Evolutionary conservation across 352 stramenopile genomes (phyloP).

Genomic region (Pelagophyceae sp.): DNA sequence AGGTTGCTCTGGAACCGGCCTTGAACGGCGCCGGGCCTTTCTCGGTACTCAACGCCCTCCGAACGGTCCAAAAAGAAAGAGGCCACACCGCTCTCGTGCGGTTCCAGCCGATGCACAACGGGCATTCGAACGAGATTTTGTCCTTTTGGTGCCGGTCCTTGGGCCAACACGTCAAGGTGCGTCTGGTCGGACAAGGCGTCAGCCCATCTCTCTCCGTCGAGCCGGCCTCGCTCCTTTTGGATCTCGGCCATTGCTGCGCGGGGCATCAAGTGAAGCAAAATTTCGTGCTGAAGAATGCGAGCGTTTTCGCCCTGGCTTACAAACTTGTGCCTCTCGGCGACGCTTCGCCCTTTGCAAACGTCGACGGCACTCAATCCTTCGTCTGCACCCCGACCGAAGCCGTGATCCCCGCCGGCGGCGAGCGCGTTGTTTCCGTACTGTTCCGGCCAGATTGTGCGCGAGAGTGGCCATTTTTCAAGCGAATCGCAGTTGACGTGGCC

Average conservation of each 20-base stretch:
- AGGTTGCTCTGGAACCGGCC: conserved; percentile 32
- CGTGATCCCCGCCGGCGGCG: conserved; percentile 53
- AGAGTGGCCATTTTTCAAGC: conserved; percentile 48
- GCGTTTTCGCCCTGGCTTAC: conserved; percentile 55
- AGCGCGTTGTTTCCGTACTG: conserved; percentile 47
- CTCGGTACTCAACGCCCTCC: conserved; percentile 59
- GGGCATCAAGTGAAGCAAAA: conserved; percentile 44
- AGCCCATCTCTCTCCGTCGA: conserved; percentile 57
- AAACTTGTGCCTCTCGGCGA: conserved; percentile 38
- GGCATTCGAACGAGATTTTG: conserved; percentile 62
- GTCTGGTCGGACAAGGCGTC: conserved; percentile 51
- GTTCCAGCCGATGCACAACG: conserved; percentile 50
- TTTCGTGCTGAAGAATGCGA: conserved; percentile 55
- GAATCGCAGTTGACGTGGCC: conserved; percentile 55
- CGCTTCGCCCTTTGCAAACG: conserved; percentile 23
- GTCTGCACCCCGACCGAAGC: conserved; percentile 53
- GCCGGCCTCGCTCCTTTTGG: conserved; percentile 49
- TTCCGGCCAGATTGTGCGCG: conserved; percentile 55
- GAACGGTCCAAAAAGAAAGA: conserved; percentile 39
- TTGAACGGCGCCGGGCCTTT: conserved; percentile 71
- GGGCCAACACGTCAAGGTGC: conserved; percentile 30
- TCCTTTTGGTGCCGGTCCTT: conserved; percentile 40
- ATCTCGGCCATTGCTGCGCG: conserved; percentile 61
- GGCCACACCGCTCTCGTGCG: conserved; percentile 41
- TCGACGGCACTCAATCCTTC: conserved; percentile 44